Base-by-base conservation (phyloP, 352 stramenopile genomes). In the Phytophthora cajani region DNA sequence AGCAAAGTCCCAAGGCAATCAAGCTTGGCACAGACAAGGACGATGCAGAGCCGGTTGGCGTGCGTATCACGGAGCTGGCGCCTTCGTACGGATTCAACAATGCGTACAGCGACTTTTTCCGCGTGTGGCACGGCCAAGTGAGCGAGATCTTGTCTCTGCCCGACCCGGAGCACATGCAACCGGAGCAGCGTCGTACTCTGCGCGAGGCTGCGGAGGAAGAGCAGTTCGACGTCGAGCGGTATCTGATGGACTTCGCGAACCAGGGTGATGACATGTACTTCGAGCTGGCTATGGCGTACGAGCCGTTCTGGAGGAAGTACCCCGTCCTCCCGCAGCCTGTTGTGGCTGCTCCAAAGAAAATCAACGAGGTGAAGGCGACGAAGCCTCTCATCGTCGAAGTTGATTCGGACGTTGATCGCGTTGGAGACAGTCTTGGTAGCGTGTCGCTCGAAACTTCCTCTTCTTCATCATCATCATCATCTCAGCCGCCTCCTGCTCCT, bases 161-260 rank as follows among this genome's bases (percentile, higher is more conserved):
- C 30, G 85, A 97, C 47, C 95, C 95, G 1, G 95, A 98, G 50
- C 76, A 86, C 47, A 89, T 82, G 23, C 81, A 82, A n/a, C 78
- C 80, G 8, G 71, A 82, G n/a, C 75, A 96, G 51, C 90, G 95
- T 47, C 65, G 81, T 10, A 64, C 77, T n/a, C 64, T 97, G 57
- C 89, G 96, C 21, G 74, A 97, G 47, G 63, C 82, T 6, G 85
- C 84, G 3, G 98, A 99, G 78, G 82, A 98, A 55, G 62, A 87
- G 38, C 90, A 98, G 46, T 99, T 99, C 80, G 90, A 99, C 77
- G 56, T 90, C 9, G 97, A 99, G 69, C 90, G 97, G 32, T 99
- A 99, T 68, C 80, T 99, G 17, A 87, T 94, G 59, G 98, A 99
- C 80, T 95, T 97, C 53, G 74, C 93, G 27, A 88, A 98, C 50